These are phyloP conservation scores for Novymonas esmeraldas DNA, from an alignment of 208 protist species.

Conservation along the genomic window DNA sequence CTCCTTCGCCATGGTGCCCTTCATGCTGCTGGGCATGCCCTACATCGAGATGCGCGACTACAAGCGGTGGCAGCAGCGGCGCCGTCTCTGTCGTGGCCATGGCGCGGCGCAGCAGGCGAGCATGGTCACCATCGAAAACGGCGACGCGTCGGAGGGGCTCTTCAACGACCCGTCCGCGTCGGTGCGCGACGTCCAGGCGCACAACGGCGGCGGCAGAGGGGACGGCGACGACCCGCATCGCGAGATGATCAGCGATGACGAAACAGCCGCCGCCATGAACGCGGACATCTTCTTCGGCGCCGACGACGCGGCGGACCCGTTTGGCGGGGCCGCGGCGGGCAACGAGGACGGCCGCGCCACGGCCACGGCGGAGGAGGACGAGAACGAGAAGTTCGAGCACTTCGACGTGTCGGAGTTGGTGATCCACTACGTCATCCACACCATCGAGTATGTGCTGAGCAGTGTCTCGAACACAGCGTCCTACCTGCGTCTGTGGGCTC, in stretches of 20 bases:
- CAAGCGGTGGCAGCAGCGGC: constrained; percentile 37
- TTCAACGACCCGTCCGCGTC: constrained; percentile 26
- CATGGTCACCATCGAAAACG: constrained; percentile 23
- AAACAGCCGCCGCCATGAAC: constrained; percentile 1
- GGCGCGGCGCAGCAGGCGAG: constrained; percentile 9
- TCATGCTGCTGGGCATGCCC: constrained; percentile 88
- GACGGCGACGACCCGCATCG: neutral
- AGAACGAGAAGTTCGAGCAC: constrained; percentile 38
- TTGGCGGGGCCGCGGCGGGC: constrained; percentile 1
- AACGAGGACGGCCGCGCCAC: neutral
- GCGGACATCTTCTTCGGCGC: constrained; percentile 18
- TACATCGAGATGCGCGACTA: constrained; percentile 69
- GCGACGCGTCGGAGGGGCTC: constrained; percentile 7
- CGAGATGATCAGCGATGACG: constrained; percentile 26
- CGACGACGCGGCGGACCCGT: constrained; percentile 12
- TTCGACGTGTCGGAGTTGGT: constrained; percentile 96
- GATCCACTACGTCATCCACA: constrained; percentile 99
- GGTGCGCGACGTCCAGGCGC: neutral
- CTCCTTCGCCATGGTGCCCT: constrained; percentile 72
- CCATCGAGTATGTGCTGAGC: constrained; percentile 99
- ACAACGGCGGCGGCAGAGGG: neutral
- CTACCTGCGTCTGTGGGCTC: constrained; percentile 99
- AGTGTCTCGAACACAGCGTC: constrained; percentile 99
- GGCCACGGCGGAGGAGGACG: constrained; percentile 10
- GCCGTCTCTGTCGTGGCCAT: neutral